Percentiles rank a stretch among this genome's conserved stretches.
These are phyloP conservation scores for Cicer pinnatifidum DNA, from an alignment of 306 rosid genomes.

Conservation along the genomic window DNA sequence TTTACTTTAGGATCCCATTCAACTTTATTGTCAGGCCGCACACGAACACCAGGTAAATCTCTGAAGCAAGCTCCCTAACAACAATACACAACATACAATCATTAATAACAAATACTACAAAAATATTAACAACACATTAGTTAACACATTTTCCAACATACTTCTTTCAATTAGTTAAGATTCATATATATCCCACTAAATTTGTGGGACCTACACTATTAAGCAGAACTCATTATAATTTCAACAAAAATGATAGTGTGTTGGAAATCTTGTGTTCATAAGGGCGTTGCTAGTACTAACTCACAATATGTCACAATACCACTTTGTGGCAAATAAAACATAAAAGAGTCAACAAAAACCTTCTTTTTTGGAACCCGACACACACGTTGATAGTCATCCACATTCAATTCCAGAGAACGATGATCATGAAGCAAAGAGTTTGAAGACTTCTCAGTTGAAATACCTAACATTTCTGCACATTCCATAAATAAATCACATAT, in stretches of 20 bases:
- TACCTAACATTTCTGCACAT: constrained; percentile 53
- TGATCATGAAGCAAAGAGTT: constrained; percentile 58
- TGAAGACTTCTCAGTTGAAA: not conserved
- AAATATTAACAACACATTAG: too few species aligned
- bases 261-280: not conserved
- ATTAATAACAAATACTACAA: not conserved
- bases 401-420: constrained; percentile 59
- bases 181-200: too few species aligned
- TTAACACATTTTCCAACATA: too few species aligned
- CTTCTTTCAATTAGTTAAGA: too few species aligned
- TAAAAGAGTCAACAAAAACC: constrained; percentile 47
- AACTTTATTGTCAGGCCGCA: constrained; percentile 61
- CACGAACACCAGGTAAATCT: constrained; percentile 80
- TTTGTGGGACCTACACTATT: too few species aligned
- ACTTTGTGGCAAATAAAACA: not conserved
- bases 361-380: constrained; percentile 66
- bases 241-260: not conserved
- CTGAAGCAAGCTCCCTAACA: constrained; percentile 80
- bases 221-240: not conserved
- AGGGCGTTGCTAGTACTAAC: too few species aligned
- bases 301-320: too few species aligned
- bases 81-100: not conserved
- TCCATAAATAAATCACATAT: not conserved
- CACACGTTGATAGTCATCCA: constrained; percentile 72
- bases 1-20: constrained; percentile 64